Conservation (phyloP, 2,329 filamentous ascomycete genomes). For the Graphiopsis chlorocephala region DNA sequence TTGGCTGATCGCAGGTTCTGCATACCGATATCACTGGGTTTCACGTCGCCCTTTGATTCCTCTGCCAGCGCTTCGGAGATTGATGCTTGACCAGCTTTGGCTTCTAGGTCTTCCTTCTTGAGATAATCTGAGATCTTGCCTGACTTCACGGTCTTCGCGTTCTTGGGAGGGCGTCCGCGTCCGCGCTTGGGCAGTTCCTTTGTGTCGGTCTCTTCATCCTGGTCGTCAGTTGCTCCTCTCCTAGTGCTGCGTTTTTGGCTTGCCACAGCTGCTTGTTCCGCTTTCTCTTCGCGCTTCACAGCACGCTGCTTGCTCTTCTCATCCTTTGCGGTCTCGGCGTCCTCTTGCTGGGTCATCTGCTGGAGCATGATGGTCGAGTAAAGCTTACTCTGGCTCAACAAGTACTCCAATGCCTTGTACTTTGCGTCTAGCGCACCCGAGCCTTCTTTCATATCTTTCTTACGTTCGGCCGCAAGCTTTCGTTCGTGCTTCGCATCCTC, state of each 20-base stretch:
- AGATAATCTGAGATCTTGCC: slow-evolving; percentile 59
- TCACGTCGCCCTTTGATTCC: slow-evolving; percentile 57
- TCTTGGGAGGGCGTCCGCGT: slow-evolving; percentile 38
- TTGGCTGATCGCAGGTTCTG: slow-evolving; percentile 74
- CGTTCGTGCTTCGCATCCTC: slow-evolving; percentile 46
- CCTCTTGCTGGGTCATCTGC: slow-evolving; percentile 53
- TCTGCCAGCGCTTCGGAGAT: slow-evolving; percentile 59
- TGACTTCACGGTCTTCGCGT: slow-evolving; percentile 29
- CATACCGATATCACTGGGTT: slow-evolving; percentile 60
- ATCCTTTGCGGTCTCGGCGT: slow-evolving; percentile 46
- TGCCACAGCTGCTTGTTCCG: slow-evolving; percentile 45
- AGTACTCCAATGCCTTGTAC: slow-evolving; percentile 51
- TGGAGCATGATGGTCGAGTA: slow-evolving; percentile 52
- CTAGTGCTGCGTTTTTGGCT: slow-evolving; percentile 48
- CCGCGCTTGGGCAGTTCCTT: slow-evolving; percentile 20
- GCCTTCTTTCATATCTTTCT: slow-evolving; percentile 47
- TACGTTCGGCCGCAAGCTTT: slow-evolving; percentile 43
- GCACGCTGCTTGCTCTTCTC: slow-evolving; percentile 45
- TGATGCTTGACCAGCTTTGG: slow-evolving; percentile 51
- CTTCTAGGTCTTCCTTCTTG: slow-evolving; percentile 57
- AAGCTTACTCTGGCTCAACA: slow-evolving; percentile 53
- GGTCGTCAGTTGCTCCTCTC: slow-evolving; percentile 24
- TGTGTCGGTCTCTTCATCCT: slow-evolving; percentile 21
- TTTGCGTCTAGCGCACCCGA: slow-evolving; percentile 47
- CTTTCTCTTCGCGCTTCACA: slow-evolving; percentile 46